phyloP scores from a whole-genome alignment of 495 filamentous ascomycete genomes.

The Daldinia childiae region DNA sequence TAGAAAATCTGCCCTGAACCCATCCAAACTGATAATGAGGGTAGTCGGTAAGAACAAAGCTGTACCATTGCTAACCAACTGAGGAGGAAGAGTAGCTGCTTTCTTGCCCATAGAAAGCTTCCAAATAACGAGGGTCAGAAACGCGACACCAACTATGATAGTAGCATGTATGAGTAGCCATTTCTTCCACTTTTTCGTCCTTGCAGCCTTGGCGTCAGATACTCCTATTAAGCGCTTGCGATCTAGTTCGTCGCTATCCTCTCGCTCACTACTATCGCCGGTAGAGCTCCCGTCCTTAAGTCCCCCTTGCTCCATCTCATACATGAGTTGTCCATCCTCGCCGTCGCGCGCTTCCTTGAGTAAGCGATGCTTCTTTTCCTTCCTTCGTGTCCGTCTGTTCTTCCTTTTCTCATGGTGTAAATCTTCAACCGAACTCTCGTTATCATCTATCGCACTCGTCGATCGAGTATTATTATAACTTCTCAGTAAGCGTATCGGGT shows the following conservation, averaged over 20 bases:
- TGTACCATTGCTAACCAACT: slow-evolving; percentile 78
- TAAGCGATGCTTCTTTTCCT: slow-evolving; percentile 60
- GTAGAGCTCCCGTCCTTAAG: slow-evolving; percentile 70
- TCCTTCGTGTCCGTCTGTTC: slow-evolving; percentile 52
- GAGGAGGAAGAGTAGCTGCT: slow-evolving; percentile 18
- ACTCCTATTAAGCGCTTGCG: slow-evolving; percentile 55
- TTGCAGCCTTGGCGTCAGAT: slow-evolving; percentile 55
- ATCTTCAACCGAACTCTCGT: slow-evolving; percentile 46
- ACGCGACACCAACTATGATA: slow-evolving; percentile 60
- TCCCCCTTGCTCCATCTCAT: slow-evolving; percentile 86
- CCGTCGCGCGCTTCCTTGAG: slow-evolving; percentile 61
- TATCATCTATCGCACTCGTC: slow-evolving; percentile 44
- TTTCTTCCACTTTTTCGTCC: slow-evolving; percentile 54
- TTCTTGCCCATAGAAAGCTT: slow-evolving; percentile 56
- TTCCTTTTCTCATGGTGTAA: slow-evolving; percentile 62
- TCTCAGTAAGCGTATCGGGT: slow-evolving; percentile 55
- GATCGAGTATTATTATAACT: slow-evolving; percentile 49
- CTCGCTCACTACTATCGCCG: slow-evolving; percentile 64
- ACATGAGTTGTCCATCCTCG: slow-evolving; percentile 81
- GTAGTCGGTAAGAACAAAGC: slow-evolving; percentile 89
- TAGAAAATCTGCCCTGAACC: slow-evolving; percentile 96
- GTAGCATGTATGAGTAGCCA: slow-evolving; percentile 64
- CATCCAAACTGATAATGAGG: slow-evolving; percentile 92
- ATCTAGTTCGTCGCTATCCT: slow-evolving; percentile 64
- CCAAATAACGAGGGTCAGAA: slow-evolving; percentile 61